Evolutionary conservation across 78 protist species (phyloP), one percentile per base, ranked within the genome.

Genomic region (Guillardia theta): DNA sequence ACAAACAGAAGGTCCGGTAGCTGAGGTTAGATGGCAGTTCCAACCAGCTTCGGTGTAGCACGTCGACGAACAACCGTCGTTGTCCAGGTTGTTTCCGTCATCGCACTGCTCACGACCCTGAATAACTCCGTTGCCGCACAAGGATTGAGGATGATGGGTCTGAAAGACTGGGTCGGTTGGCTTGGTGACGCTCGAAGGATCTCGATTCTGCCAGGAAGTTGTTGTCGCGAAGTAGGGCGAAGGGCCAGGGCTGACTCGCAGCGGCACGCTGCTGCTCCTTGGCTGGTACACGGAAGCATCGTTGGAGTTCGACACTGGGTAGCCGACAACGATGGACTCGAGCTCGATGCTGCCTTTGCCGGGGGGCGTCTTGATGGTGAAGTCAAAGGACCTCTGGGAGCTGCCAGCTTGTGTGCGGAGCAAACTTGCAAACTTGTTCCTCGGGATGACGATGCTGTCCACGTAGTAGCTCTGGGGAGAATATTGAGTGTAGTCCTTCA

Each of bases 111-210:
- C 93, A 44, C 64, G n/a, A 33, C 43, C 9, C 45, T 48, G 76
- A 46, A 9, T 54, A 30, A 33, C 93, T 37, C 93, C 93, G 93
- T 88, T 33, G 93, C 93, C 93, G 62, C 93, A 88, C 54, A 30
- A 27, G 44, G 90, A 44, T 48, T 19, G 39, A 48, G 21, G 45
- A 37, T 12, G 33, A 33, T 80, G 83, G 45, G 36, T 70, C 41
- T 24, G 83, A 43, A 70, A 70, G 41, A 36, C 46, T 3, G 83
- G 83, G 41, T 70, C 46, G n/a, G 83, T 70, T 70, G 33, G 27
- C 8, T 36, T 24, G 27, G 22, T 24, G 33, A 22, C 27, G 1
- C 15, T 43, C 27, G n/a, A 43, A 36, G 15, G 45, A 43, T 70
- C 83, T 12, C 46, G 27, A 43, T 43, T 43, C 46, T 22, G 9